Base-by-base conservation (phyloP, 2,329 filamentous ascomycete genomes). In the Trichoderma breve region DNA sequence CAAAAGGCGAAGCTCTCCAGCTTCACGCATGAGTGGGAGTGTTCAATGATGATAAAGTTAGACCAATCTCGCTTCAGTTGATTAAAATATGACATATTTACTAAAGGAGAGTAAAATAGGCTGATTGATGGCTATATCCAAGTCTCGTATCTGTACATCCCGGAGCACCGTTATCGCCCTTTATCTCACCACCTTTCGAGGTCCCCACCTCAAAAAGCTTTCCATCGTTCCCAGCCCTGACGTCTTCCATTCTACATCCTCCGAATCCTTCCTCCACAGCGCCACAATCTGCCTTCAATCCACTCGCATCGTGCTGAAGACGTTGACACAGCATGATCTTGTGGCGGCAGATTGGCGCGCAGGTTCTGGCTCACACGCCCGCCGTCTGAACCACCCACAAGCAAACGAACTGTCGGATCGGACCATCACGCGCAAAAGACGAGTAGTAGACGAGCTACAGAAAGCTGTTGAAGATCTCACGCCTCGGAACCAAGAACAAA, bases 271-370 rank as follows among this genome's bases (percentile, higher is more conserved):
- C 14, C n/a, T 55, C 51, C 28, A 21, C 69, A 14, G 12, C 60
- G 51, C 28, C 43, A 34, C 51, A 26, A 58, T 51, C 62, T 65
- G 51, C 61, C 61, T 47, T 47, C 26, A 34, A 32, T n/a, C 66
- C 57, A 36, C 66, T 69, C 66, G 66, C 30, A 53, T 36, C 57
- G 66, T 62, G 66, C 39, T 53, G 28, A 62, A 53, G 28, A 28
- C 18, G 11, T 15, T 53, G 53, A 6, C 30, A 53, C 62, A 66
- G 63, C 62, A 71, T 71, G 70, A 71, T 71, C 61, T 62, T 71
- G 63, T 71, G 62, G 70, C 70, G 70, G 70, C 70, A 71, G 70
- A 67, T 71, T 71, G 70, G 66, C 39, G 70, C 70, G 43, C 70
- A 71, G 70, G 62, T 71, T 71, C 62, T 71, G 70, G 70, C 63